Evolutionary conservation across 257 asterid species (phyloP), one percentile per base, ranked within the genome.

Genomic region (Solanum neorickii): DNA sequence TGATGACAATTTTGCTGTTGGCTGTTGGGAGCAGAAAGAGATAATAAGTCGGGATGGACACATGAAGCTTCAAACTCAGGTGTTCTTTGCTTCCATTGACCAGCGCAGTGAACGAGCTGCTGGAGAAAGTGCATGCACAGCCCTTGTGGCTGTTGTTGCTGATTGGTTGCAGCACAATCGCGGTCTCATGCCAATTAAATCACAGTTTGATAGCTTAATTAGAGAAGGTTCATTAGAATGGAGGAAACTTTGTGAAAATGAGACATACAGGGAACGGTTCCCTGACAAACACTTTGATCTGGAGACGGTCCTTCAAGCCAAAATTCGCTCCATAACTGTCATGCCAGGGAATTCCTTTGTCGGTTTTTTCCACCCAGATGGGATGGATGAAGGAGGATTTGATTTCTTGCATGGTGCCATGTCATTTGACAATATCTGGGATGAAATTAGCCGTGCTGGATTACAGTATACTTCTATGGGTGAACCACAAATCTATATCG

Each of bases 221-320:
- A 89, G 98, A 87, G 98, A 97, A 72, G 99, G 99, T 82, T 97
- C 99, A 35, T 89, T 93, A 23, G 98, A 95, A 87, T 97, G 99
- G 99, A 93, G 99, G 89, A 94, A 93, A 73, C 99, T 97, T 31
- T 97, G 97, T 69, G 96, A 92, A 86, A 92, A 97, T 21, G 96
- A 93, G 84, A 91, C 88, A 5, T 95, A 92, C 87, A 87, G 77
- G 88, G 97, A 92, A 65, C 89, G 91, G 20, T 97, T 97, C 86
- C 96, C 98, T 31, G 99, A 97, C 89, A 94, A 93, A 94, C 99
- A 97, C 96, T 97, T 95, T 66, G 99, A 97, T 89, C 94, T 97
- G 5, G 99, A 97, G 13, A 97, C 99, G 0, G 94, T 97, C 90
- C 94, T 95, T 65, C 96, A 93, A 80, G 96, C 99, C 72, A 92